phyloP scores from a whole-genome alignment of 129 eudicot species.

The Escallonia rubra region DNA sequence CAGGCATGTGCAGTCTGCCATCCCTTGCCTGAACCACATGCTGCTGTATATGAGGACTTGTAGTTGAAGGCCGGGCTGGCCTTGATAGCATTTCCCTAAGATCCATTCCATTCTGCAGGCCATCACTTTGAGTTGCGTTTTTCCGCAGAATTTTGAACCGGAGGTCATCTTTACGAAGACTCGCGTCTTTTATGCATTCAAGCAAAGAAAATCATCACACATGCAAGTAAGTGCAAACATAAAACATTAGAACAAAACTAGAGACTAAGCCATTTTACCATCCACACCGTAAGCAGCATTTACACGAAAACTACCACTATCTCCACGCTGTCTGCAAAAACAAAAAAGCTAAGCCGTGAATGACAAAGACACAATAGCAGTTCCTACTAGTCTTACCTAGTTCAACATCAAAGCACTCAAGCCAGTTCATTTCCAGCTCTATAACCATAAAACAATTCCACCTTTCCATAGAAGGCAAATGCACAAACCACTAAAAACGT shows the following conservation, averaged over 20 bases:
- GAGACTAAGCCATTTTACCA: constrained; percentile 46
- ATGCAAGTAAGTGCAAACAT: constrained; percentile 1
- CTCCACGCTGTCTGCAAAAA: constrained; percentile 54
- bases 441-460: too few species aligned
- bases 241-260: constrained; percentile 3
- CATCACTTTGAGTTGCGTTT: constrained; percentile 29
- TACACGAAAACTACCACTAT: constrained; percentile 25
- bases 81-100: constrained; percentile 74
- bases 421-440: too few species aligned
- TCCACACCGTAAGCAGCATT: constrained; percentile 28
- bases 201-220: constrained; percentile 18
- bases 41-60: constrained; percentile 27
- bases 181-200: constrained; percentile 32
- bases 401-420: too few species aligned
- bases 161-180: constrained; percentile 65
- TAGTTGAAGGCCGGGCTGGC: constrained; percentile 45
- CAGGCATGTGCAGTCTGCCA: constrained; percentile 34
- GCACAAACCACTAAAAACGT: too few species aligned
- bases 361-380: too few species aligned
- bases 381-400: too few species aligned
- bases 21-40: constrained; percentile 15
- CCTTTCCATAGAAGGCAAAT: too few species aligned
- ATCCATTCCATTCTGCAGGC: constrained; percentile 37
- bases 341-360: too few species aligned
- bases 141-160: constrained; percentile 72